phyloP scores from a whole-genome alignment of 1,139 yeast species.

The Diutina neorugosa region DNA sequence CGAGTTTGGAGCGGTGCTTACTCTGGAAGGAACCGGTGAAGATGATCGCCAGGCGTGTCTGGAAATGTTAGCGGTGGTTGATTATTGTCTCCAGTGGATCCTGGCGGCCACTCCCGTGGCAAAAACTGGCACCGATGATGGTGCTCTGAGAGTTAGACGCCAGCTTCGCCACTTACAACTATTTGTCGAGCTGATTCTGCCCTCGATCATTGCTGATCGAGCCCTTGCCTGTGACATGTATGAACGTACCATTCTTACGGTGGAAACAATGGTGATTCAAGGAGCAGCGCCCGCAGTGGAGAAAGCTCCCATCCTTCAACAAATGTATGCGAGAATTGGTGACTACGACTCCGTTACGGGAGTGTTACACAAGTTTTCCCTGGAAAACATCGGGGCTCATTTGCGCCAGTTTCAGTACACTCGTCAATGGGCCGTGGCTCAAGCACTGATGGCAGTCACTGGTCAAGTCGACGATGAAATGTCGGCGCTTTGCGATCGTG shows the following conservation, averaged over 20 bases:
- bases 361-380: slow-evolving; percentile 60
- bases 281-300: slow-evolving; percentile 13
- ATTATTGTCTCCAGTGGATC: slow-evolving; percentile 74
- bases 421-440: slow-evolving; percentile 80
- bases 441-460: slow-evolving; percentile 69
- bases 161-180: slow-evolving; percentile 26
- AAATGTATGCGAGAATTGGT: slow-evolving; percentile 75
- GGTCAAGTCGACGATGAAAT: slow-evolving; percentile 19
- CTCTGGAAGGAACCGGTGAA: slow-evolving; percentile 16
- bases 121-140: slow-evolving; percentile 13
- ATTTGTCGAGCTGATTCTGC: slow-evolving; percentile 47
- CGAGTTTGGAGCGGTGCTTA: slow-evolving; percentile 51
- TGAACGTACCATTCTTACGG: slow-evolving; percentile 79
- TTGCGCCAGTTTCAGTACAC: slow-evolving; percentile 66
- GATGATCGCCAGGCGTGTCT: slow-evolving; percentile 11
- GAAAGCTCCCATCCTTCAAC: slow-evolving; percentile 45
- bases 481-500: slow-evolving; percentile 22
- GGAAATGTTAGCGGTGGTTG: slow-evolving; percentile 65
- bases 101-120: slow-evolving; percentile 22
- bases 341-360: slow-evolving; percentile 92
- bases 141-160: slow-evolving; percentile 12
- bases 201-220: slow-evolving; percentile 58
- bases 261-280: slow-evolving; percentile 50
- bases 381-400: slow-evolving; percentile 58
- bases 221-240: slow-evolving; percentile 78